A percentile compares a stretch with the other conserved stretches of the same genome.
These are phyloP conservation scores for Pseudofabraea citricarpa DNA, from an alignment of 2,329 filamentous ascomycete species.

Conservation along the genomic window DNA sequence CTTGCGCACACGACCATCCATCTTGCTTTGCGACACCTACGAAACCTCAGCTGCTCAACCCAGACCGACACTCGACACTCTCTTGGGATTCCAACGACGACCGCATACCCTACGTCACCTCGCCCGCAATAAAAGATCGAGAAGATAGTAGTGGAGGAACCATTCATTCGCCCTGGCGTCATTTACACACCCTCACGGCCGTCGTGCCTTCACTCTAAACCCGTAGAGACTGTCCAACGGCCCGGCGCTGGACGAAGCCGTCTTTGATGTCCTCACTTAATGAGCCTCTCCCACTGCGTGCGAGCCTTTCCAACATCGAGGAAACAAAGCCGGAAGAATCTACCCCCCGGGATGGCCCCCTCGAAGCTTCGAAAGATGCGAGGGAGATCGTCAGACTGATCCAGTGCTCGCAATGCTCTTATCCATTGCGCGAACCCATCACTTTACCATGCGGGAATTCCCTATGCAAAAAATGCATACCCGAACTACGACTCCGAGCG, in stretches of 20 bases:
- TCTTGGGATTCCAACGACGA: not conserved
- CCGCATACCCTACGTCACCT: not conserved
- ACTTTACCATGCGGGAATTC: slow-evolving; percentile 79
- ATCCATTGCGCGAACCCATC: slow-evolving; percentile 61
- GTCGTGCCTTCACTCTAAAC: slow-evolving; percentile 5
- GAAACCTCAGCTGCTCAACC: no score
- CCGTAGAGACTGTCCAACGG: slow-evolving; percentile 9
- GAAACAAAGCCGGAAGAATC: slow-evolving; percentile 4
- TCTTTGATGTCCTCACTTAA: slow-evolving; percentile 18
- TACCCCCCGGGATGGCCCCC: slow-evolving; percentile 14
- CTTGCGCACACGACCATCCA: slow-evolving; percentile 2
- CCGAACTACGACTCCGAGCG: slow-evolving; percentile 55
- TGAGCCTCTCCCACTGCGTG: slow-evolving; percentile 11
- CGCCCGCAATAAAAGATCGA: not conserved
- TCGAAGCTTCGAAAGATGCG: slow-evolving; percentile 49
- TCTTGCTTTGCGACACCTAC: slow-evolving; percentile 1
- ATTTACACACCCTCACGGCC: slow-evolving; percentile 1
- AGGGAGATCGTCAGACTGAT: slow-evolving; percentile 66
- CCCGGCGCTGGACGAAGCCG: slow-evolving; percentile 10
- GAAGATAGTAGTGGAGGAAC: not conserved
- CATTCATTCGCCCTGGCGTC: not conserved
- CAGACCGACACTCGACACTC: no score
- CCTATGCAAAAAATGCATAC: slow-evolving; percentile 72
- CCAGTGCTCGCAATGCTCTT: slow-evolving; percentile 72
- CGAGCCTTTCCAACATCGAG: slow-evolving; percentile 7